Base-by-base conservation (phyloP, 805 yeast species). In the Maudiozyma turicensis region DNA sequence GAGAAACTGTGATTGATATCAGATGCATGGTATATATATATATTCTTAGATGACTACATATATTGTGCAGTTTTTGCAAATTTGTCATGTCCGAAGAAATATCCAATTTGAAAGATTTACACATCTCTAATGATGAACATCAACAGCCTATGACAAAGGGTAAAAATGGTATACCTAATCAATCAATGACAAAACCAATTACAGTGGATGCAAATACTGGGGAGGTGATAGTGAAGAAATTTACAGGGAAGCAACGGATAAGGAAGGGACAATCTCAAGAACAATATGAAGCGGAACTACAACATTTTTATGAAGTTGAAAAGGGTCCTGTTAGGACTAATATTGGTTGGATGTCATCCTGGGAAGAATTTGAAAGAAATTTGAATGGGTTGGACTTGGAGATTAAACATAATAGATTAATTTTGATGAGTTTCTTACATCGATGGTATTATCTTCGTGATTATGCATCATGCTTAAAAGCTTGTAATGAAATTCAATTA, bases 231-330 rank as follows among this genome's bases (percentile, higher is more conserved):
- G 77, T 75, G 5, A 63, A 66, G 35, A 75, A 70, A 50, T 68
- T 75, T 0, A 72, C 77, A 0, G 81, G 81, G 0, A 67, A 72
- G 48, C 59, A 63, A 3, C 75, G 72, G 48, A 63, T 72, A 29
- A 74, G 96, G 40, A 86, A 84, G 57, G 82, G 81, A 0, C 96
- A 88, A 60, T 59, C 83, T 0, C 80, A 78, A 40, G 90, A 81
- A 48, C 84, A 77, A 49, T 88, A 68, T 54, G 66, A 60, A 34
- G 58, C 51, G 8, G 91, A 88, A 63, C 67, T 69, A 52, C 52
- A 53, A 3, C 76, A 73, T 57, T 87, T 79, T 58, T 65, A 64
- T 53, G 44, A 55, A 0, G 60, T 55, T 8, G 63, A 61, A 31
- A 46, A 69, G 0, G 95, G 95, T 0, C 93, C 95, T 0, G 66